Percentiles rank a stretch among this genome's conserved stretches.
These are phyloP conservation scores for Mycena floridula DNA, from an alignment of 768 basidiomycete species.

Conservation along the genomic window DNA sequence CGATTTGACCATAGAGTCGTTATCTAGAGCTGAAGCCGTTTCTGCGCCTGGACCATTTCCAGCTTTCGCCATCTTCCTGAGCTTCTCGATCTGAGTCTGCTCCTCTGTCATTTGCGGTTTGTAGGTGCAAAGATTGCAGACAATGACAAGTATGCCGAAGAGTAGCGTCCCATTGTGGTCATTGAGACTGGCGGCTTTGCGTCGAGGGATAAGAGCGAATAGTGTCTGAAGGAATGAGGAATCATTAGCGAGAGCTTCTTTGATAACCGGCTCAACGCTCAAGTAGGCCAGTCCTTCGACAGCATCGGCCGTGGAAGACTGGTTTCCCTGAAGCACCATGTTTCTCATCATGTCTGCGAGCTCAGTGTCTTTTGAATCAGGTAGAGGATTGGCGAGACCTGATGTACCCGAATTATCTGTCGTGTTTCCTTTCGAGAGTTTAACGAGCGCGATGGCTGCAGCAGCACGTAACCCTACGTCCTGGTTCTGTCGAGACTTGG, in stretches of 20 bases:
- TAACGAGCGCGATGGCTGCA: conserved; percentile 72
- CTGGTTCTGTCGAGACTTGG: conserved; percentile 40
- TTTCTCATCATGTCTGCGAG: conserved; percentile 52
- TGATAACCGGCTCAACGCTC: conserved; percentile 54
- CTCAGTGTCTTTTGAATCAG: conserved; percentile 29
- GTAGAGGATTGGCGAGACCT: conserved; percentile 10
- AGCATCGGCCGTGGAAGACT: conserved; percentile 48
- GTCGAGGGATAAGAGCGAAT: conserved; percentile 50
- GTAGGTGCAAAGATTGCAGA: conserved; percentile 69
- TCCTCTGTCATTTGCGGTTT: conserved; percentile 71
- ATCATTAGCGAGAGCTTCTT: conserved; percentile 55
- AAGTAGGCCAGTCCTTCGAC: conserved; percentile 87
- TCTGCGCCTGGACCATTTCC: conserved; percentile 20
- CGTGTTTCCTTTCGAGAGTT: conserved; percentile 56
- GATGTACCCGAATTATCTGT: conserved; percentile 34
- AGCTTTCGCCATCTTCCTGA: conserved; percentile 66
- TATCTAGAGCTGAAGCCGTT: conserved; percentile 43
- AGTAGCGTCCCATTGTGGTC: conserved; percentile 46
- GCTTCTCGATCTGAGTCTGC: conserved; percentile 74
- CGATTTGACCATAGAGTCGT: conserved; percentile 56
- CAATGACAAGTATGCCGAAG: conserved; percentile 74
- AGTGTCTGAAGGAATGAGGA: conserved; percentile 47
- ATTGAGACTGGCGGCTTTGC: conserved; percentile 26
- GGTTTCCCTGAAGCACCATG: conserved; percentile 38
- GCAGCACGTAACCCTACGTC: conserved; percentile 48